phyloP scores from a whole-genome alignment of 2,329 filamentous ascomycete species.

The Aspergillus transmontanensis region DNA sequence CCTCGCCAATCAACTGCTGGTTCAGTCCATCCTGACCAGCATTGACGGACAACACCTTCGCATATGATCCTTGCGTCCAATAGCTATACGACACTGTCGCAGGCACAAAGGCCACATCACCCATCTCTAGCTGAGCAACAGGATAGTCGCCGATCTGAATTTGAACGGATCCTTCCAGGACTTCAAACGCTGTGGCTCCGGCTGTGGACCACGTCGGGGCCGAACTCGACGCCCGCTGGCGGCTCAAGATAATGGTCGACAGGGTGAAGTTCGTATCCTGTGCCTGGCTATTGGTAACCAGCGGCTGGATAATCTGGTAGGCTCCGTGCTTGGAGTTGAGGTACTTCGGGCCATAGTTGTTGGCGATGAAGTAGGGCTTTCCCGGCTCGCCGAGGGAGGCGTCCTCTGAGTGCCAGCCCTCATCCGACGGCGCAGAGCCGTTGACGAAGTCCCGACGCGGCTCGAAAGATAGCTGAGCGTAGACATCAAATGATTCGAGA shows the following conservation, averaged over 20 bases:
- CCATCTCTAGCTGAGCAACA: conserved; percentile 32
- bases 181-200: conserved; percentile 41
- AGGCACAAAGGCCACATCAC: conserved; percentile 46
- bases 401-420: conserved; percentile 42
- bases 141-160: conserved; percentile 36
- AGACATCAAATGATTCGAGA: conserved; percentile 49
- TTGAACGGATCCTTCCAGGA: conserved; percentile 42
- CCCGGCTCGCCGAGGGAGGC: conserved; percentile 37
- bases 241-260: conserved; percentile 46
- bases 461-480: conserved; percentile 43
- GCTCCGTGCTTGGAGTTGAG: conserved; percentile 39
- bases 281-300: conserved; percentile 45
- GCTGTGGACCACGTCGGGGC: conserved; percentile 27
- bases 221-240: conserved; percentile 25
- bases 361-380: conserved; percentile 49
- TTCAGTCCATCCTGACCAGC: conserved; percentile 23
- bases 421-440: conserved; percentile 40
- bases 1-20: conserved; percentile 18
- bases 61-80: conserved; percentile 30
- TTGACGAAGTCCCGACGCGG: conserved; percentile 47
- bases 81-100: conserved; percentile 36
- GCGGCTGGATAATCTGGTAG: conserved; percentile 50
- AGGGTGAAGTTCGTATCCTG: conserved; percentile 46
- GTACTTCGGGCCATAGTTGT: conserved; percentile 51
- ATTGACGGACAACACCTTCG: conserved; percentile 28